phyloP scores from a whole-genome alignment of 371 early-diverging fungal species.

The Mortierella sp. region DNA sequence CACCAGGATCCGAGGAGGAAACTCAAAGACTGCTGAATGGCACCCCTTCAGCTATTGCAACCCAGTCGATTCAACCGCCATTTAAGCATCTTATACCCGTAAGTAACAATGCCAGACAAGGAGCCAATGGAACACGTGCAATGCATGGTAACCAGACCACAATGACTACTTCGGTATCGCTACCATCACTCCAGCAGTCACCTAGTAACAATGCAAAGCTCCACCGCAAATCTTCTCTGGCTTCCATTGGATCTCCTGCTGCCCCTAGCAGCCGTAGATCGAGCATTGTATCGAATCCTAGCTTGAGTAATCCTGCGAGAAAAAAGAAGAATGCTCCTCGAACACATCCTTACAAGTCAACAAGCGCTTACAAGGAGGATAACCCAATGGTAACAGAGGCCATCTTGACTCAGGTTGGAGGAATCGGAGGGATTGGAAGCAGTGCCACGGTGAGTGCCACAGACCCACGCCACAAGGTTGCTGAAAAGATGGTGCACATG shows the following conservation, averaged over 20 bases:
- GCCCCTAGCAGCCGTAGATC: constrained; percentile 28
- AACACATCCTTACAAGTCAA: constrained; percentile 54
- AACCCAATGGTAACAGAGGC: constrained; percentile 51
- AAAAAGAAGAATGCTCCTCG: constrained; percentile 51
- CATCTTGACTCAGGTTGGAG: constrained; percentile 47
- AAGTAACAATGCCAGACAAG: neutral
- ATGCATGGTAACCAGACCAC: neutral
- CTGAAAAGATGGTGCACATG: constrained; percentile 53
- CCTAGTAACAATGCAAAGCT: constrained; percentile 13
- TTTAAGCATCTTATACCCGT: constrained; percentile 45
- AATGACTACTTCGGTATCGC: constrained; percentile 29
- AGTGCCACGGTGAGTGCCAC: constrained; percentile 30
- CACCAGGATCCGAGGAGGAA: constrained; percentile 51
- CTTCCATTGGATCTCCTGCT: constrained; percentile 19
- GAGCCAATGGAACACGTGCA: neutral
- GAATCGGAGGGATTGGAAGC: constrained; percentile 44
- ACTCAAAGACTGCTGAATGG: constrained; percentile 26
- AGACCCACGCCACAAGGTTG: constrained; percentile 44
- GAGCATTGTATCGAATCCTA: constrained; percentile 19
- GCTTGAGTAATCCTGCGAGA: constrained; percentile 35
- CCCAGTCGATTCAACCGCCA: constrained; percentile 52
- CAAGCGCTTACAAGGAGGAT: constrained; percentile 44
- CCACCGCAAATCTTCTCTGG: constrained; percentile 28
- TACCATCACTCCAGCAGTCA: constrained; percentile 33
- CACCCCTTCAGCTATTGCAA: constrained; percentile 48